These are phyloP conservation scores for Ceratocystis albifundus DNA, from an alignment of 2,329 filamentous ascomycete species.

Conservation along the genomic window DNA sequence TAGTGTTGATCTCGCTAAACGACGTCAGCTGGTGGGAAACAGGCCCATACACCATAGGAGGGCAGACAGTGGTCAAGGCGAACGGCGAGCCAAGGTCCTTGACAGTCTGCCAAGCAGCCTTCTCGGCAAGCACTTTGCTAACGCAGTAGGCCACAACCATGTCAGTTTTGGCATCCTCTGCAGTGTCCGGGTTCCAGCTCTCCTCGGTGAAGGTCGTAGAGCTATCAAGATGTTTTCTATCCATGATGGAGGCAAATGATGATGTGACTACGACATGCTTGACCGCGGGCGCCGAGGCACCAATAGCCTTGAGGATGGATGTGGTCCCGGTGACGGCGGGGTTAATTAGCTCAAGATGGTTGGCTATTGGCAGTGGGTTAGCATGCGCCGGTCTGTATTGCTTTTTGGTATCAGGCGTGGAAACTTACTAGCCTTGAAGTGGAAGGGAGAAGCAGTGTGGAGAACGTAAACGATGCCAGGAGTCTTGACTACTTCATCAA, in stretches of 20 bases:
- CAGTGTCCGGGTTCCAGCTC: conserved; percentile 44
- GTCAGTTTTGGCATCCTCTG: conserved; percentile 34
- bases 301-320: conserved; percentile 60
- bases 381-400: background rate
- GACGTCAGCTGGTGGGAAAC: conserved; percentile 38
- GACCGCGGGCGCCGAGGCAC: conserved; percentile 45
- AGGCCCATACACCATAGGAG: conserved; percentile 45
- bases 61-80: conserved; percentile 43
- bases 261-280: conserved; percentile 57
- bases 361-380: conserved; percentile 28
- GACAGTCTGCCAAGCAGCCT: conserved; percentile 44
- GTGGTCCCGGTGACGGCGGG: conserved; percentile 50
- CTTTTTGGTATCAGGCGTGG: background rate
- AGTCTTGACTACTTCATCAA: conserved; percentile 46
- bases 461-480: conserved; percentile 41
- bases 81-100: conserved; percentile 35
- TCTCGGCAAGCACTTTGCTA: conserved; percentile 45
- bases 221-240: conserved; percentile 31
- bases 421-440: conserved; percentile 38
- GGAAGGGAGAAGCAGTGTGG: conserved; percentile 51
- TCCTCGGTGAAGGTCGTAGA: conserved; percentile 34
- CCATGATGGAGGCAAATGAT: conserved; percentile 44
- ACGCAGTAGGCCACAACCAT: conserved; percentile 41
- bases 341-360: conserved; percentile 44
- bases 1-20: conserved; percentile 41